These are phyloP conservation scores for Vigna reflexopilosa DNA, from an alignment of 306 rosid species.

Conservation along the genomic window DNA sequence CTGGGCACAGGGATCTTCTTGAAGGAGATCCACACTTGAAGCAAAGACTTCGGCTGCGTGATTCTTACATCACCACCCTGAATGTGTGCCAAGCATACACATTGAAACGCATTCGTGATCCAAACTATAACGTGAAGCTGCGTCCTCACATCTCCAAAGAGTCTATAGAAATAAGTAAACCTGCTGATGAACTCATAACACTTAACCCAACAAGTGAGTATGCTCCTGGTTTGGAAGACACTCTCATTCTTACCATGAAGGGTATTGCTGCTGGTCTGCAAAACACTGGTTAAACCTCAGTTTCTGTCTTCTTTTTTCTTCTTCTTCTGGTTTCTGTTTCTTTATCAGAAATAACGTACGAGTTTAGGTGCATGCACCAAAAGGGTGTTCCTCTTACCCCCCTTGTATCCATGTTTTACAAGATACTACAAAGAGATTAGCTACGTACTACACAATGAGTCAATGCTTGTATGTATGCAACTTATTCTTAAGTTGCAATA, in stretches of 20 bases:
- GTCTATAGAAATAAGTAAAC: conserved; percentile 57
- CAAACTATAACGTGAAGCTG: conserved; percentile 60
- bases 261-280: conserved; percentile 98
- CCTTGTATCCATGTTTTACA: neutral
- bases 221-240: conserved; percentile 96
- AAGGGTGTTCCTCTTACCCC: conserved; percentile 1
- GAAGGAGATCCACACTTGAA: conserved; percentile 86
- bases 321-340: conserved; percentile 1
- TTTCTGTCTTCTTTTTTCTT: neutral
- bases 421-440: neutral
- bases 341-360: conserved; percentile 40
- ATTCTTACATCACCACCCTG: conserved; percentile 86
- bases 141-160: conserved; percentile 84
- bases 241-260: conserved; percentile 96
- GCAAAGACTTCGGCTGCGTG: conserved; percentile 85
- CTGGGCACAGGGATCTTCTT: conserved; percentile 88
- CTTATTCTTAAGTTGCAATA: conserved; percentile 37
- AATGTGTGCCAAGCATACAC: conserved; percentile 95
- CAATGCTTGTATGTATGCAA: conserved; percentile 39
- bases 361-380: conserved; percentile 39
- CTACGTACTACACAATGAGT: neutral
- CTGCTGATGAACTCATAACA: conserved; percentile 80
- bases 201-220: conserved; percentile 90
- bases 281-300: conserved; percentile 73
- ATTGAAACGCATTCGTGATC: conserved; percentile 81